A percentile compares a stretch with the other conserved stretches of the same genome.
Evolutionary conservation across 805 yeast genomes (phyloP).

Genomic region (Ascoidea rubescens): DNA sequence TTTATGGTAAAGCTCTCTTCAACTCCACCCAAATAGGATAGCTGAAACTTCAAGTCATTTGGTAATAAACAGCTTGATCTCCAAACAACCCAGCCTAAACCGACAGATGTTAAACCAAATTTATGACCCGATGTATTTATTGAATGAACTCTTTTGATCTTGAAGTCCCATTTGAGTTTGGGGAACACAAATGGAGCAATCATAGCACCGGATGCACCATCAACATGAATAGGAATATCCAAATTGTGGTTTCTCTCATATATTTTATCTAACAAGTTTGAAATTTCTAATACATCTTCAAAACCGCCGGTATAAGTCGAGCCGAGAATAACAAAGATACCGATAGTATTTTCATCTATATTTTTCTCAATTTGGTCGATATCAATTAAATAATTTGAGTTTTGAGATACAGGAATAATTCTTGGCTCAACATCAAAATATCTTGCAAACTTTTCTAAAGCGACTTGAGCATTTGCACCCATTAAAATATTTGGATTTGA

Average conservation of each 20-base stretch:
- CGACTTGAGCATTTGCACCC: slow-evolving; percentile 92
- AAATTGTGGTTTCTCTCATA: slow-evolving; percentile 47
- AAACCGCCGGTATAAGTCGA: slow-evolving; percentile 91
- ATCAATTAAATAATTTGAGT: slow-evolving; percentile 54
- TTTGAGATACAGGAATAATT: slow-evolving; percentile 48
- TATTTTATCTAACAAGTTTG: slow-evolving; percentile 52
- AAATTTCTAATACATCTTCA: slow-evolving; percentile 56
- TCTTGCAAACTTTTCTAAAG: slow-evolving; percentile 85
- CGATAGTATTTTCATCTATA: slow-evolving; percentile 86
- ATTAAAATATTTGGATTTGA: slow-evolving; percentile 73
- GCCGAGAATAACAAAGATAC: slow-evolving; percentile 77
- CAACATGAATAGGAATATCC: slow-evolving; percentile 77
- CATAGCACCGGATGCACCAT: slow-evolving; percentile 87
- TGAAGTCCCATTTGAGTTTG: slow-evolving; percentile 72
- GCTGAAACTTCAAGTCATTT: slow-evolving; percentile 55
- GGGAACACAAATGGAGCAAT: slow-evolving; percentile 79
- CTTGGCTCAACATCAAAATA: slow-evolving; percentile 87
- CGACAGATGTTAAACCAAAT: slow-evolving; percentile 83
- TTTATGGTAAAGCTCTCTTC: slow-evolving; percentile 81
- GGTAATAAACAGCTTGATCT: slow-evolving; percentile 52
- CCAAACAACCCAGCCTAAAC: slow-evolving; percentile 90
- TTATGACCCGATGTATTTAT: slow-evolving; percentile 90
- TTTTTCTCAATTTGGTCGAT: slow-evolving; percentile 40
- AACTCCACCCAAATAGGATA: slow-evolving; percentile 76
- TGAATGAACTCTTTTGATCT: slow-evolving; percentile 59